phyloP scores from a whole-genome alignment of 1,284 basidiomycete species.

The Singerocomus rubriflavus region DNA sequence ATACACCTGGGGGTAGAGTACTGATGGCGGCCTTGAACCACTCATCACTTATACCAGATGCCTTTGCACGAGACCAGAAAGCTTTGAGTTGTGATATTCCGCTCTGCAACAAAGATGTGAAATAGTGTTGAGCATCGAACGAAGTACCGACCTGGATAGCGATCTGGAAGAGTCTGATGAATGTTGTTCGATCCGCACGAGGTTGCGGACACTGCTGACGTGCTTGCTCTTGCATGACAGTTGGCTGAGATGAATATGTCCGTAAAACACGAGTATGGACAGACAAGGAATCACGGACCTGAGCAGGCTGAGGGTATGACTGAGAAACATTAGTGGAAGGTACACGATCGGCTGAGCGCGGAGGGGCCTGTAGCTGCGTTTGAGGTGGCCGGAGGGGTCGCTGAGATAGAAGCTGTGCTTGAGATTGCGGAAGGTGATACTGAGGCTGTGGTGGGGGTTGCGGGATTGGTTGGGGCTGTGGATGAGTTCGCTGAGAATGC shows the following conservation, averaged over 20 bases:
- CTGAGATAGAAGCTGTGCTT: slow-evolving; percentile 1
- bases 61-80: slow-evolving; percentile 15
- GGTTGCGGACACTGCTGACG: not conserved
- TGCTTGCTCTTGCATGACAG: slow-evolving; percentile 3
- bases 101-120: slow-evolving; percentile 15
- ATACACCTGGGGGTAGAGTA: slow-evolving; percentile 18
- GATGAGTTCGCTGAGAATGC: not conserved
- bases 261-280: not conserved
- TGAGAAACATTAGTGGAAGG: slow-evolving; percentile 4
- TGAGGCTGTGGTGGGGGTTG: slow-evolving; percentile 1
- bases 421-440: slow-evolving; percentile 2
- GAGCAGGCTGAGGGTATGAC: slow-evolving; percentile 2
- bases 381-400: not conserved
- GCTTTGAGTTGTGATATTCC: slow-evolving; percentile 14
- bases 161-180: slow-evolving; percentile 24
- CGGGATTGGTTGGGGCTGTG: not conserved
- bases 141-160: slow-evolving; percentile 20
- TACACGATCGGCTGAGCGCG: not conserved
- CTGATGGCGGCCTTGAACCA: slow-evolving; percentile 23
- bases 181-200: slow-evolving; percentile 14
- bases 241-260: not conserved
- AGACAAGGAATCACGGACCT: not conserved
- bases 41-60: slow-evolving; percentile 16
- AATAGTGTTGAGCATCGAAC: not conserved
- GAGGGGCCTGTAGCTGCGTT: not conserved